A percentile compares a stretch with the other conserved stretches of the same genome.
These are phyloP conservation scores for Quercus gilva DNA, from an alignment of 306 rosid species.

Conservation along the genomic window DNA sequence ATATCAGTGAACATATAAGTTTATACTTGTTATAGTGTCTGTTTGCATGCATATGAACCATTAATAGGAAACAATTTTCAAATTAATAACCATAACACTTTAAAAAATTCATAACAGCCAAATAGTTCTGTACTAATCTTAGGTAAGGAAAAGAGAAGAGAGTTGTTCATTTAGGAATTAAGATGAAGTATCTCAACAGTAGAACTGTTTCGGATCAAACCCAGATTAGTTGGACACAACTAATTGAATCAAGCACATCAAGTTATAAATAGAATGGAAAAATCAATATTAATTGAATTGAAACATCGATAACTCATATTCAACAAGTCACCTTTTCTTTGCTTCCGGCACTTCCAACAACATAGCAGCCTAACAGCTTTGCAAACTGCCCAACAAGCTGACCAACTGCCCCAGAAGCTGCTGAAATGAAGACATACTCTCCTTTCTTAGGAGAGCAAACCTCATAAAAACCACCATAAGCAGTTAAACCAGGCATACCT, in stretches of 20 bases:
- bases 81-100: too few species aligned
- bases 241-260: neutral
- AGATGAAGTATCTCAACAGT: neutral
- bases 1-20: neutral
- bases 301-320: neutral
- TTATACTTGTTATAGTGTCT: neutral
- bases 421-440: slow-evolving; percentile 35
- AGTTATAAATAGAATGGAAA: neutral
- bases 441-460: slow-evolving; percentile 35
- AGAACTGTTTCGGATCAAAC: neutral
- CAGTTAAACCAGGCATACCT: slow-evolving; percentile 24
- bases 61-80: neutral
- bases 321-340: slow-evolving; percentile 26
- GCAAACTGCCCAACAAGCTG: slow-evolving; percentile 48
- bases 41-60: neutral
- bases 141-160: neutral
- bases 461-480: slow-evolving; percentile 33
- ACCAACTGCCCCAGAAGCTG: slow-evolving; percentile 48
- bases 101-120: too few species aligned
- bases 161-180: neutral
- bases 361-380: slow-evolving; percentile 37
- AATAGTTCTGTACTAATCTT: too few species aligned
- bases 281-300: neutral
- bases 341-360: slow-evolving; percentile 48
- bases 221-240: neutral